Conservation (phyloP, 305 asterid genomes). For the Fraxinus velutina region DNA sequence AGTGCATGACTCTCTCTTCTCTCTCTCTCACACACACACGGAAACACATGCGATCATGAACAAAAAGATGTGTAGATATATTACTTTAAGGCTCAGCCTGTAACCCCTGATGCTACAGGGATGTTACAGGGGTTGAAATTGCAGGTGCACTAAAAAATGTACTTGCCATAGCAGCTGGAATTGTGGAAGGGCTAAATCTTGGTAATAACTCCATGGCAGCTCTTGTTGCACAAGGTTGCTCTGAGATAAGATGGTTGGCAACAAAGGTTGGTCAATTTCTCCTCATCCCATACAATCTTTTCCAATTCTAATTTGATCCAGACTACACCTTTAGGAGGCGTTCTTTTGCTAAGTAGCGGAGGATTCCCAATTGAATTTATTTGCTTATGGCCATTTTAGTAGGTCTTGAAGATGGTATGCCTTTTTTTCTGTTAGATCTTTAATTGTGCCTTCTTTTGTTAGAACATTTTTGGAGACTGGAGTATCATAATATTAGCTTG, state of each 20-base stretch:
- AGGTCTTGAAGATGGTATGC: background rate
- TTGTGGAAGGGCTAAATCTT: constrained; percentile 84
- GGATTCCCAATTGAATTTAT: background rate
- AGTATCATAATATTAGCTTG: background rate
- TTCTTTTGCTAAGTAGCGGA: background rate
- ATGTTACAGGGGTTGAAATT: constrained; percentile 93
- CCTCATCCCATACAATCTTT: background rate
- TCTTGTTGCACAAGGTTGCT: constrained; percentile 91
- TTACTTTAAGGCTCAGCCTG: constrained; percentile 28
- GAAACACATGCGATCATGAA: background rate
- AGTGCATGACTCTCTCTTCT: background rate
- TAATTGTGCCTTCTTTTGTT: background rate
- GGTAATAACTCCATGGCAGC: constrained; percentile 97
- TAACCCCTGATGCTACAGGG: constrained; percentile 83
- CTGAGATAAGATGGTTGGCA: constrained; percentile 93
- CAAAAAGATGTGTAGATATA: background rate
- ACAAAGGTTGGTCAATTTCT: constrained; percentile 57
- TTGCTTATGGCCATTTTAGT: background rate
- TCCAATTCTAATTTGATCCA: background rate
- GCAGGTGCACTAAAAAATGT: constrained; percentile 95
- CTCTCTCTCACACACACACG: background rate
- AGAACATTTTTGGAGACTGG: background rate
- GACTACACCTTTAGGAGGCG: background rate
- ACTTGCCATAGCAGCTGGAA: constrained; percentile 93
- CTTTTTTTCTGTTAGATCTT: background rate